These are phyloP conservation scores for Acorus gramineus DNA, from an alignment of 106 monocot genomes.

Conservation along the genomic window DNA sequence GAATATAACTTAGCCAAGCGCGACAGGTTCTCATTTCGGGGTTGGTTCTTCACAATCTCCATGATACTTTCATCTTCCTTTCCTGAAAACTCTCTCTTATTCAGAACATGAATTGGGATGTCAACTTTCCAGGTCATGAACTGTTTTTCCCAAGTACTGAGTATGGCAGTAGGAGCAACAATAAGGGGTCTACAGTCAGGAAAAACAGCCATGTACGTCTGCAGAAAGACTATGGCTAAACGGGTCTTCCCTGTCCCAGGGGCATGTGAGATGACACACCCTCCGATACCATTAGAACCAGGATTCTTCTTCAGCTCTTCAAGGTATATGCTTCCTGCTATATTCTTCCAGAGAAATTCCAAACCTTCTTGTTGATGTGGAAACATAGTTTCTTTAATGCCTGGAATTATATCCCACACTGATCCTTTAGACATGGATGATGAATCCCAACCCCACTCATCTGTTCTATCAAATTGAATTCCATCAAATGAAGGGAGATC, in stretches of 20 bases:
- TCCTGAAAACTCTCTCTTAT: slow-evolving; percentile 18
- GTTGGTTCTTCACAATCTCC: slow-evolving; percentile 10
- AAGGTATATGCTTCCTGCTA: slow-evolving; percentile 29
- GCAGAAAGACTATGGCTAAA: slow-evolving; percentile 51
- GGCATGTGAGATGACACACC: slow-evolving; percentile 71
- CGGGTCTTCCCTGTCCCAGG: slow-evolving; percentile 87
- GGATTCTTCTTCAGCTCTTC: slow-evolving; percentile 10
- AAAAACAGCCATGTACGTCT: slow-evolving; percentile 46
- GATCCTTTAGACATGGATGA: slow-evolving; percentile 21
- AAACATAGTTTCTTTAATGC: slow-evolving; percentile 25
- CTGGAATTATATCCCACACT: slow-evolving; percentile 78
- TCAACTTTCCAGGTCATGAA: slow-evolving; percentile 42
- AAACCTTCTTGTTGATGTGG: slow-evolving; percentile 67
- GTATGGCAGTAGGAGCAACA: slow-evolving; percentile 48
- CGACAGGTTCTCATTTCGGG: neutral
- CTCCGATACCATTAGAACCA: slow-evolving; percentile 14
- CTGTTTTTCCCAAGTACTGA: slow-evolving; percentile 61
- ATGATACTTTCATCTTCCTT: slow-evolving; percentile 24
- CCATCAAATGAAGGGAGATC: slow-evolving; percentile 9
- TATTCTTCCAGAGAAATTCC: slow-evolving; percentile 56
- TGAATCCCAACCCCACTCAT: neutral
- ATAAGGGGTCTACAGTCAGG: slow-evolving; percentile 57
- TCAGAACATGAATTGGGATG: slow-evolving; percentile 57
- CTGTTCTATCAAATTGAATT: slow-evolving; percentile 9
- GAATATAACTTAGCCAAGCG: slow-evolving; percentile 38